phyloP scores from a whole-genome alignment of 2,329 filamentous ascomycete species.

The Sporothrix sp. region DNA sequence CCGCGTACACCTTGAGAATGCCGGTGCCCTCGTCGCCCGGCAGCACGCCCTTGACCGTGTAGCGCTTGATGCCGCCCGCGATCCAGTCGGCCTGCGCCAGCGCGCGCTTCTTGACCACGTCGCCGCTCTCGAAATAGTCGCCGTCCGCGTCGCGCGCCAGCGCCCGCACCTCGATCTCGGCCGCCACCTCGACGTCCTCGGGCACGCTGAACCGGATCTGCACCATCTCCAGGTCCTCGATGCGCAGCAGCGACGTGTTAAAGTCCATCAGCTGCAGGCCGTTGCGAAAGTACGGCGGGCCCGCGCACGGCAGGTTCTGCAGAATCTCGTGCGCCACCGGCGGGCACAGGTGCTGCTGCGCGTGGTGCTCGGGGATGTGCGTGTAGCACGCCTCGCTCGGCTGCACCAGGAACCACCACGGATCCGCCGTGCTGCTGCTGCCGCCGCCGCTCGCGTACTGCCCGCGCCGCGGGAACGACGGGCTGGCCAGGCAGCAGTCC shows the following conservation, averaged over 20 bases:
- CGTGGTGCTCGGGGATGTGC: conserved; percentile 77
- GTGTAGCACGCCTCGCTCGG: conserved; percentile 92
- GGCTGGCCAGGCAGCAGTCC: conserved; percentile 84
- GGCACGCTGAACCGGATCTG: conserved; percentile 85
- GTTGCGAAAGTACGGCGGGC: conserved; percentile 81
- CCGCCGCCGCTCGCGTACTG: conserved; percentile 57
- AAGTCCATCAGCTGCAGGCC: conserved; percentile 73
- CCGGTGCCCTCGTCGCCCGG: conserved; percentile 88
- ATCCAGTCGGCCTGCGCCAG: conserved; percentile 90
- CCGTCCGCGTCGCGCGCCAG: conserved; percentile 79
- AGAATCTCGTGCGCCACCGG: conserved; percentile 77
- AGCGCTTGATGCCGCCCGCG: conserved; percentile 65
- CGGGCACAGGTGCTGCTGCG: conserved; percentile 89
- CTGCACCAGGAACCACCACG: conserved; percentile 87
- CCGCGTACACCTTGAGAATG: conserved; percentile 82
- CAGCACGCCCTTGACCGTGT: conserved; percentile 84
- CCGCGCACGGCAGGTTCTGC: conserved; percentile 75
- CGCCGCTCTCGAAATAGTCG: conserved; percentile 87
- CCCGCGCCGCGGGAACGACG: conserved; percentile 72
- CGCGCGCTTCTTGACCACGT: conserved; percentile 73
- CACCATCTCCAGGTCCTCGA: conserved; percentile 88
- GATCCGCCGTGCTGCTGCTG: conserved; percentile 62
- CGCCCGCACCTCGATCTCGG: conserved; percentile 78
- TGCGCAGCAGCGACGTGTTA: conserved; percentile 73
- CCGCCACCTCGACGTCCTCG: conserved; percentile 79